These are phyloP conservation scores for Penicillium sclerotigenum DNA, from an alignment of 2,329 filamentous ascomycete species.

Conservation along the genomic window DNA sequence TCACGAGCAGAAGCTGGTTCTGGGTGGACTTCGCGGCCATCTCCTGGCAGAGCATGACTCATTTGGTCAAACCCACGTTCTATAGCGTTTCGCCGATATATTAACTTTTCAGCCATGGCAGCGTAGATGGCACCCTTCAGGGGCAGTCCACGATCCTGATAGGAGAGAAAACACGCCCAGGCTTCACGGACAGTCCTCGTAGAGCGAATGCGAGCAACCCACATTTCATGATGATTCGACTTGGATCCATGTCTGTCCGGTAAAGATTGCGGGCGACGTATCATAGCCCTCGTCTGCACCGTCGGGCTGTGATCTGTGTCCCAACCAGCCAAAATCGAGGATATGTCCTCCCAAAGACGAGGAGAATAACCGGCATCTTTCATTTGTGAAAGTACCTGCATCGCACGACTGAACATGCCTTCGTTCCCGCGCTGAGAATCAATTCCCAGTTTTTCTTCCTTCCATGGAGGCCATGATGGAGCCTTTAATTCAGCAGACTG, in stretches of 20 bases:
- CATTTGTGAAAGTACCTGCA: conserved; percentile 55
- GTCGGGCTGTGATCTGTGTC: conserved; percentile 62
- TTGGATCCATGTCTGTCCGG: conserved; percentile 1
- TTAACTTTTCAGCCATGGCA: conserved; percentile 58
- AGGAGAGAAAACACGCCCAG: conserved; percentile 62
- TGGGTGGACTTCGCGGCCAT: conserved; percentile 53
- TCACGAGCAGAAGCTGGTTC: conserved; percentile 57
- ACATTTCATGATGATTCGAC: conserved; percentile 39
- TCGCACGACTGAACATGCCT: conserved; percentile 57
- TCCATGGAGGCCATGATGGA: conserved; percentile 64
- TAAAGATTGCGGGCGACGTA: conserved; percentile 31
- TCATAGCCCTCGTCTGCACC: conserved; percentile 55
- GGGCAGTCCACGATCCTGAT: conserved; percentile 44
- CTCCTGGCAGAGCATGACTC: conserved; percentile 50
- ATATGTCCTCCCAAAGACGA: conserved; percentile 52
- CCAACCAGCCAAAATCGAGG: conserved; percentile 58
- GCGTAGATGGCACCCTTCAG: conserved; percentile 48
- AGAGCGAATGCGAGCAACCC: conserved; percentile 57
- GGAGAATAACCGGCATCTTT: conserved; percentile 57
- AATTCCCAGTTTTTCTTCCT: conserved; percentile 58
- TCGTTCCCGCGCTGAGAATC: conserved; percentile 57
- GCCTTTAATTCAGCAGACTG: conserved; percentile 60
- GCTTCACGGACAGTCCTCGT: conserved; percentile 62
- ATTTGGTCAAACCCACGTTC: conserved; percentile 20
- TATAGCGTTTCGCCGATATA: conserved; percentile 36